Evolutionary conservation across 331 rosid species (phyloP).

Genomic region (Malus hybrid): DNA sequence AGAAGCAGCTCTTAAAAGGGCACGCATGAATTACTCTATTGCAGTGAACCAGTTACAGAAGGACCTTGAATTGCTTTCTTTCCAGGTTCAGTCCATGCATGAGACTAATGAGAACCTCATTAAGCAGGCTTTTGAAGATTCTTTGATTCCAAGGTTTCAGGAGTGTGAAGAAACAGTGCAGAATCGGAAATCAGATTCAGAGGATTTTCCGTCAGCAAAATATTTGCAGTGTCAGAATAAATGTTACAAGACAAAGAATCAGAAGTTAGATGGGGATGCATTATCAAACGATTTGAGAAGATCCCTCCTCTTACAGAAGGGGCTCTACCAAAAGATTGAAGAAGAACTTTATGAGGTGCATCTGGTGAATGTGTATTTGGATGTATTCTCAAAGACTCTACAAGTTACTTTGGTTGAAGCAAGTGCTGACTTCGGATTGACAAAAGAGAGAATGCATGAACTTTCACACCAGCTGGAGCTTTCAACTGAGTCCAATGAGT

Average conservation of each 20-base stretch:
- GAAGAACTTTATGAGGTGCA: constrained; percentile 78
- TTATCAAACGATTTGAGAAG: constrained; percentile 59
- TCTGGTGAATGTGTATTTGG: constrained; percentile 62
- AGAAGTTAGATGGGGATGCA: constrained; percentile 46
- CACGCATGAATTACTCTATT: constrained; percentile 91
- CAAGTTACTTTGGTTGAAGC: constrained; percentile 77
- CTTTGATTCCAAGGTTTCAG: constrained; percentile 46
- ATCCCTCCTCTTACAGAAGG: constrained; percentile 76
- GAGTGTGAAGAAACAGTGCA: constrained; percentile 31
- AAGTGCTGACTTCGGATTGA: constrained; percentile 38
- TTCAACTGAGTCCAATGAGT: constrained; percentile 67
- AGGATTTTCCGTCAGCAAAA: constrained; percentile 34
- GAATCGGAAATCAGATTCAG: constrained; percentile 35
- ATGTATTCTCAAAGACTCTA: constrained; percentile 73
- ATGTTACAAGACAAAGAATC: constrained; percentile 38
- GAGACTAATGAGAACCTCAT: constrained; percentile 90
- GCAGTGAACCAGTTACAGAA: constrained; percentile 94
- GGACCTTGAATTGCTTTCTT: constrained; percentile 87
- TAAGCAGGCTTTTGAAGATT: constrained; percentile 68
- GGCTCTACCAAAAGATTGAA: constrained; percentile 75
- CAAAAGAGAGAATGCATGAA: constrained; percentile 50
- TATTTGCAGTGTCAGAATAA: constrained; percentile 39
- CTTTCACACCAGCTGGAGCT: constrained; percentile 65
- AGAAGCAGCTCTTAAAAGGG: constrained; percentile 93
- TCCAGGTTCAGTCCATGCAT: constrained; percentile 83